These are phyloP conservation scores for Leccinum obscurum DNA, from an alignment of 768 basidiomycete genomes.

Conservation along the genomic window DNA sequence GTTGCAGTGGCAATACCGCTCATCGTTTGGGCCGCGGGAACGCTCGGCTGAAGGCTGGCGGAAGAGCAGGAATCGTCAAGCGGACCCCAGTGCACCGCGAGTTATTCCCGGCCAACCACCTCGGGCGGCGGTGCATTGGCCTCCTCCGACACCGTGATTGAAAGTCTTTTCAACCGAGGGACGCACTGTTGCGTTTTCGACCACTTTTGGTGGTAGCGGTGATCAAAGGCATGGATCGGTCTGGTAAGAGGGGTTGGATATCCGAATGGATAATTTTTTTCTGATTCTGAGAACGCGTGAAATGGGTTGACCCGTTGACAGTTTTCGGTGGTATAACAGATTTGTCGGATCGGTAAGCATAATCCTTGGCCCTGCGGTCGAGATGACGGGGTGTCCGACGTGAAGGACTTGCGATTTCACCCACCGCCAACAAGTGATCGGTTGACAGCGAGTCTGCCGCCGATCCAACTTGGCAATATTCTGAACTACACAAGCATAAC, in stretches of 20 bases:
- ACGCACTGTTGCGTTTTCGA: conserved; percentile 35
- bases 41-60: conserved; percentile 15
- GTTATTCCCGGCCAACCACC: conserved; percentile 12
- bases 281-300: conserved; percentile 20
- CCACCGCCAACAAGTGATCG: too few species aligned
- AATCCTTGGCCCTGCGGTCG: conserved; percentile 7
- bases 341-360: conserved; percentile 22
- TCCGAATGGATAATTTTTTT: conserved; percentile 29
- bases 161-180: conserved; percentile 26
- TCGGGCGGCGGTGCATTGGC: background rate
- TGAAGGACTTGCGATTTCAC: too few species aligned
- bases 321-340: conserved; percentile 8
- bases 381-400: too few species aligned
- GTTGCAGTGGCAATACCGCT: conserved; percentile 79
- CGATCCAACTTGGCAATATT: background rate
- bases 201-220: conserved; percentile 25
- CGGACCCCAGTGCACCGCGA: conserved; percentile 22
- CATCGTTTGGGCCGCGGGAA: conserved; percentile 46
- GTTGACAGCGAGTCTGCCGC: too few species aligned
- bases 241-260: conserved; percentile 9
- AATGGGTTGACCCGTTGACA: conserved; percentile 16
- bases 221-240: conserved; percentile 14
- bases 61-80: conserved; percentile 38
- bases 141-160: conserved; percentile 17
- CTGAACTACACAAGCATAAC: background rate